Percentiles rank a stretch among this genome's conserved stretches.
Conservation (phyloP, 2,329 filamentous ascomycete genomes). For the Diaporthe citriasiana region DNA sequence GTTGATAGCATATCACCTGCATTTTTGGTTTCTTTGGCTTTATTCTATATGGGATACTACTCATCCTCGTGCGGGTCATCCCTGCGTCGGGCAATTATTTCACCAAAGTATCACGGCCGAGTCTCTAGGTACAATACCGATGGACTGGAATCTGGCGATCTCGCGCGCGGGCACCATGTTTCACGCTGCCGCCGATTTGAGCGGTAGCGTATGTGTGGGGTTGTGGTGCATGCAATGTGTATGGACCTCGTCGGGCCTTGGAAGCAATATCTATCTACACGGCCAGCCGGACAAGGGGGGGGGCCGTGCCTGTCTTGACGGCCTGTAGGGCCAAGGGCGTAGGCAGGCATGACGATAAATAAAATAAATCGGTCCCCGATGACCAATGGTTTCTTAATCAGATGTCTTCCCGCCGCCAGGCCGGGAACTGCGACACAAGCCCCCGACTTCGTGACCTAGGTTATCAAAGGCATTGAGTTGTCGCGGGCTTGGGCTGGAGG, state of each 20-base stretch:
- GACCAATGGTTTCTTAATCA: not conserved
- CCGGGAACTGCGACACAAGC: not conserved
- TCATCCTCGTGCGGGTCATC: conserved; percentile 8
- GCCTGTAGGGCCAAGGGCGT: not conserved
- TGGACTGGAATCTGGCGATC: conserved; percentile 24
- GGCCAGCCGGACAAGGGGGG: not conserved
- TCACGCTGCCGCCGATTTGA: conserved; percentile 13
- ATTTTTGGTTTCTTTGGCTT: not conserved
- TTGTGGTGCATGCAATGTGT: not conserved
- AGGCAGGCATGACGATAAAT: not conserved
- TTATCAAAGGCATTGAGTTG: conserved; percentile 30
- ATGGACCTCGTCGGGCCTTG: conserved; percentile 17
- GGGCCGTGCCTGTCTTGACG: not conserved
- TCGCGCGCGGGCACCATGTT: conserved; percentile 29
- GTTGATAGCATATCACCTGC: conserved; percentile 15
- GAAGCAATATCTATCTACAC: conserved; percentile 6
- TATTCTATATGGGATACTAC: not conserved
- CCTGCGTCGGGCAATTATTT: conserved; percentile 24
- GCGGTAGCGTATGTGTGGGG: not conserved
- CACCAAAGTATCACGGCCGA: conserved; percentile 18
- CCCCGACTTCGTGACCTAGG: not conserved
- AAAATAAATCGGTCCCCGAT: not conserved
- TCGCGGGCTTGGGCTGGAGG: conserved; percentile 16
- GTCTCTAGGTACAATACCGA: conserved; percentile 8
- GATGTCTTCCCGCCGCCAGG: no score